Percentiles rank a stretch among this genome's conserved stretches.
Conservation (phyloP, 2,329 filamentous ascomycete species). For the Juglanconis sp. region DNA sequence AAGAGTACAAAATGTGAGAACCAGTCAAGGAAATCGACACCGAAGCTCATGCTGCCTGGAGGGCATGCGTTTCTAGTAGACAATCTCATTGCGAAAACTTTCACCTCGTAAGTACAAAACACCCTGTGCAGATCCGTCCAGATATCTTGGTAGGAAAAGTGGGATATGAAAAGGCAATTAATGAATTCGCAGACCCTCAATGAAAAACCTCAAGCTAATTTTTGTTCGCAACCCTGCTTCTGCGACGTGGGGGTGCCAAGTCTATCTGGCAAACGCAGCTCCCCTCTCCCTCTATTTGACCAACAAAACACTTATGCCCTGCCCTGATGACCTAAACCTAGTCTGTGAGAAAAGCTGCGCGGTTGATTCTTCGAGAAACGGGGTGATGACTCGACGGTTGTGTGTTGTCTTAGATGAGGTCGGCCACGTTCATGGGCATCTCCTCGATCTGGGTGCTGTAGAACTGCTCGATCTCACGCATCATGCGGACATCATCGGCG, state of each 20-base stretch:
- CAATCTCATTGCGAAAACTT: constrained; percentile 16
- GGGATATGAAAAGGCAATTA: constrained; percentile 19
- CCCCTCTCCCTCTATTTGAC: constrained; percentile 20
- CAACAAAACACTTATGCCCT: constrained; percentile 18
- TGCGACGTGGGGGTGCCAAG: constrained; percentile 13
- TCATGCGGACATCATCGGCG: constrained; percentile 93
- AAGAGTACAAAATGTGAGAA: not conserved
- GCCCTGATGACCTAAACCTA: constrained; percentile 7
- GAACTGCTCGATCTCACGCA: constrained; percentile 80
- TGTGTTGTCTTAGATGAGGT: constrained; percentile 39
- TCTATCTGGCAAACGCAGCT: constrained; percentile 15
- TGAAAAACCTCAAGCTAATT: constrained; percentile 13
- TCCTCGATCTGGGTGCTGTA: constrained; percentile 92
- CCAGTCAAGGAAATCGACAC: not conserved
- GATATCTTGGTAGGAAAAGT: constrained; percentile 6
- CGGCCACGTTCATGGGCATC: constrained; percentile 94
- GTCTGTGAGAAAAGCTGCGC: constrained; percentile 14
- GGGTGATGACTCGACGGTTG: constrained; percentile 13
- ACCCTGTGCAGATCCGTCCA: constrained; percentile 16
- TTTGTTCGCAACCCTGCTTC: constrained; percentile 16
- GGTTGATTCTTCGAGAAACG: constrained; percentile 16
- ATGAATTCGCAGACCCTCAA: constrained; percentile 17
- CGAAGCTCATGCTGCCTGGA: not conserved
- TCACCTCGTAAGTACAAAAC: constrained; percentile 17
- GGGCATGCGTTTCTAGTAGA: constrained; percentile 3